Evolutionary conservation across 768 basidiomycete genomes (phyloP).

Genomic region (Tulasnella calospora): DNA sequence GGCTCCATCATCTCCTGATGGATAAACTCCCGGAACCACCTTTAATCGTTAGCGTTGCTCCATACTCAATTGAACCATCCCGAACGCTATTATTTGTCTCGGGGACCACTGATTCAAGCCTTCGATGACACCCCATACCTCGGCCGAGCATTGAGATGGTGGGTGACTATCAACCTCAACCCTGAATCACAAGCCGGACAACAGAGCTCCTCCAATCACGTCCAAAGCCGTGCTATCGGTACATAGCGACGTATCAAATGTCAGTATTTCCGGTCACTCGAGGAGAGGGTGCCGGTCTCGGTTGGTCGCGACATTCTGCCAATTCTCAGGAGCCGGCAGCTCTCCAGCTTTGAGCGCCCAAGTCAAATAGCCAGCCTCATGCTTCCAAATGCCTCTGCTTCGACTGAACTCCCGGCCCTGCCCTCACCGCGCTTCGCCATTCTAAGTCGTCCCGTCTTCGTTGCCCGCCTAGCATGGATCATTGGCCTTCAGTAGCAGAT

Average conservation of each 20-base stretch:
- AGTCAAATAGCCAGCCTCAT: neutral
- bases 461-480: neutral
- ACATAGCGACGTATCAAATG: neutral
- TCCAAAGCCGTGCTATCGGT: neutral
- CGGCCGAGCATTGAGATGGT: neutral
- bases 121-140: neutral
- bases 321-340: neutral
- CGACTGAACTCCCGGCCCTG: neutral
- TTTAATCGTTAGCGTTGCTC: neutral
- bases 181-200: neutral
- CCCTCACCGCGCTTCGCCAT: neutral
- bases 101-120: neutral
- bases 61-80: neutral
- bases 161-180: neutral
- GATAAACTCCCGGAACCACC: neutral
- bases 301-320: conserved; percentile 3
- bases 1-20: neutral
- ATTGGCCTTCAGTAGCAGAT: conserved; percentile 19
- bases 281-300: neutral
- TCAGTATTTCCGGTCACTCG: neutral
- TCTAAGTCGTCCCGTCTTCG: neutral
- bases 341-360: neutral
- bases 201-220: neutral
- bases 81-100: neutral
- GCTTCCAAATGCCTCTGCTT: neutral